Evolutionary conservation across 768 basidiomycete genomes (phyloP), one percentile per base, ranked within the genome.

Genomic region (Chiua virens): DNA sequence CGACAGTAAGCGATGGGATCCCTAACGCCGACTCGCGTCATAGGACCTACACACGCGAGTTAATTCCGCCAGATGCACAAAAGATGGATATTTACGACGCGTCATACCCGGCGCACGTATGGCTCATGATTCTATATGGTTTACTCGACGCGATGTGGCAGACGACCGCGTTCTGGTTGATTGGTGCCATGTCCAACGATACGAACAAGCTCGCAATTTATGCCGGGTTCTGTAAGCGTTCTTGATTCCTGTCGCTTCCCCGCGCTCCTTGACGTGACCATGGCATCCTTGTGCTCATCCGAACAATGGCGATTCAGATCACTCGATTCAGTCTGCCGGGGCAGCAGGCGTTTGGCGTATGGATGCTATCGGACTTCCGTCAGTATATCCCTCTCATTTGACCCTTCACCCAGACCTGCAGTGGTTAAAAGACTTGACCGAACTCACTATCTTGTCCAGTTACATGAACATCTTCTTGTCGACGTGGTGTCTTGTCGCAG

Each of bases 141-240:
- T 60, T 90, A 4, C 75, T 89, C 40, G 89, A 92, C 57, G 75
- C 89, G 1, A 84, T 88, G 80, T 92, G 88, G 86, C 89, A 91
- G 65, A 89, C 86, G 3, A 81, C 79, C 0, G 79, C 79, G 9
- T 88, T 89, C 65, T 89, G 86, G 86, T 73, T 87, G 62, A 86
- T 88, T 75, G 89, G 89, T 37, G 84, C 86, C 9, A 87, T 92
- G 83, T 87, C 86, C 21, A 89, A 91, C 54, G 83, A 90, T 60
- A 81, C 86, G 8, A 79, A 76, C 5, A 88, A 87, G 63, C 78
- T 92, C 18, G 89, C 89, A 0, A 79, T 89, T 63, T 85, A 89
- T 60, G 70, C 84, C 7, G 89, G 90, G 23, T 86, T 92, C 59
- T 90, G 87, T 90, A 63, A 55, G 85, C 73, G 3, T 61, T 88